phyloP scores from a whole-genome alignment of 2,329 filamentous ascomycete genomes.

The Xylaria sp. region DNA sequence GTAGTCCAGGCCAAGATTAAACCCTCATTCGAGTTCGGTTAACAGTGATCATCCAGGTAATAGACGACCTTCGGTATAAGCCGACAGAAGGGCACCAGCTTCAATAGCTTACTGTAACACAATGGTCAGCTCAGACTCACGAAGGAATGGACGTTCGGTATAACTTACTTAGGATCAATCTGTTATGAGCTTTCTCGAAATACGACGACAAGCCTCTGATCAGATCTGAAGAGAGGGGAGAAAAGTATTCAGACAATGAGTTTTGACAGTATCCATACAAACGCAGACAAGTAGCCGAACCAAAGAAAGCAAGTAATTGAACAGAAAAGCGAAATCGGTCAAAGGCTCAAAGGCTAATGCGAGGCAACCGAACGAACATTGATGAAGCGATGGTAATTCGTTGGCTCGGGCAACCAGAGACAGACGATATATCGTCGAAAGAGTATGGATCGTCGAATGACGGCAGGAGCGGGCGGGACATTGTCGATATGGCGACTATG shows the following conservation, averaged over 20 bases:
- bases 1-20: constrained; percentile 18
- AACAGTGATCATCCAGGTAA: constrained; percentile 9
- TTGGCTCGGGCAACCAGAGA: constrained; percentile 34
- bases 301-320: neutral
- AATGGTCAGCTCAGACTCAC: neutral
- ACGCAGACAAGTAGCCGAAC: neutral
- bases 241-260: neutral
- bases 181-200: neutral
- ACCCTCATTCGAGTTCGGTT: constrained; percentile 26
- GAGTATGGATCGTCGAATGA: constrained; percentile 25
- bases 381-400: constrained; percentile 16
- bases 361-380: constrained; percentile 34
- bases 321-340: constrained; percentile 19
- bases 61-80: neutral
- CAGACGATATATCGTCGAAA: constrained; percentile 35
- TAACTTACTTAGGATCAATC: neutral
- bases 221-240: neutral
- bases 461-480: constrained; percentile 16
- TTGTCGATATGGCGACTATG: constrained; percentile 33
- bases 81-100: neutral
- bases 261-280: neutral
- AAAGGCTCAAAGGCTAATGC: constrained; percentile 36
- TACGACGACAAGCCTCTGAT: neutral
- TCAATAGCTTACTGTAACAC: neutral
- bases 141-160: neutral